Evolutionary conservation across 345 rosid genomes (phyloP), one percentile per base, ranked within the genome.

Genomic region (Euphorbia pulcherrima): DNA sequence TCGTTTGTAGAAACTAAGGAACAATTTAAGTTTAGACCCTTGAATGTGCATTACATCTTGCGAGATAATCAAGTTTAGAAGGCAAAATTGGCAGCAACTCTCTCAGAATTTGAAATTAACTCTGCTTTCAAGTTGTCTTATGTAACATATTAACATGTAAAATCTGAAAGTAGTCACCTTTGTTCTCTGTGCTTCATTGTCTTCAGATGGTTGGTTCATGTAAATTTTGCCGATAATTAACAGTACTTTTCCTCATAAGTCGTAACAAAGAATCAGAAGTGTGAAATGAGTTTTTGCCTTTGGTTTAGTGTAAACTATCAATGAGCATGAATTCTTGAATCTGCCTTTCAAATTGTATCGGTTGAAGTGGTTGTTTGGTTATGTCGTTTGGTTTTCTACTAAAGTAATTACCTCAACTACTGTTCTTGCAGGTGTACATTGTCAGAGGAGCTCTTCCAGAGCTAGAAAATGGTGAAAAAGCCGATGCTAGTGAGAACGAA

Each of bases 341-440:
- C 35, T 17, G 8, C 29, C 21, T 60, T 60, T 35, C 63, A 60
- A 9, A 35, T 33, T 63, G 17, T 16, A 46, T 23, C 29, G 35
- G 12, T 64, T 27, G 12, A 2, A 39, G 60, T 27, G 27, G 30
- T 18, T 44, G 20, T 16, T 55, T 56, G 24, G 28, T 39, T 14
- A 23, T 54, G 5, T 62, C 12, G 47, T 13, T 47, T 9, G 29
- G 55, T 39, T 40, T 60, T 60, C 56, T 64, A 55, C 41, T 48
- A 2, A 17, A 50, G 44, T 46, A 55, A 21, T 67, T 27, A 59
- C 26, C 35, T 55, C 20, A 10, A 48, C 35, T 13, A 39, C 27
- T 29, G 13, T 57, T 55, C 17, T 72, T 64, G 72, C 66, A 83
- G 86, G 86, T 80, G 30, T 78, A 78, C 64, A 29, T 83, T 17